These are phyloP conservation scores for Aspergillus brunneoviolaceus DNA, from an alignment of 2,329 filamentous ascomycete genomes.

Conservation along the genomic window DNA sequence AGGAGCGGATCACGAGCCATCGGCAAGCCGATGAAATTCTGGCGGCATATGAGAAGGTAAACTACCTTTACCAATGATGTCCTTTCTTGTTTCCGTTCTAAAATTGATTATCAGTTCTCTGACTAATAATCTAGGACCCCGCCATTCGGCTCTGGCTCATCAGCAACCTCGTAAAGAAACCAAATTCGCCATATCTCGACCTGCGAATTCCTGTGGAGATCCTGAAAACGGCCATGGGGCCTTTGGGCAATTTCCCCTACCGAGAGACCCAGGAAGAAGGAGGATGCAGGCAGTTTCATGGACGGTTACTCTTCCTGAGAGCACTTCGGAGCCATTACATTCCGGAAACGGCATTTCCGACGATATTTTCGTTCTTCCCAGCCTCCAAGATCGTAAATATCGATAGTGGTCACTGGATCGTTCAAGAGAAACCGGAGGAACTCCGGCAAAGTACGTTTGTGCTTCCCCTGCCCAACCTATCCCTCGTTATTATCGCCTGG, in stretches of 20 bases:
- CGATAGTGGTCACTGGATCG: conserved; percentile 37
- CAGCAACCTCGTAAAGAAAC: conserved; percentile 1
- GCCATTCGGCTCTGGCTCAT: conserved; percentile 7
- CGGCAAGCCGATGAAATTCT: conserved; percentile 5
- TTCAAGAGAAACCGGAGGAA: conserved; percentile 33
- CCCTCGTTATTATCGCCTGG: too few species aligned
- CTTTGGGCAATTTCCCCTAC: too few species aligned
- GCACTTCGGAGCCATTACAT: conserved; percentile 39
- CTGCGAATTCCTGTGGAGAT: too few species aligned
- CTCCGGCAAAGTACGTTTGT: conserved; percentile 14
- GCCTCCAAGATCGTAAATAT: conserved; percentile 27
- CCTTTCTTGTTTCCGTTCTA: too few species aligned
- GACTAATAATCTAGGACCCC: background rate
- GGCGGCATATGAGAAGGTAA: conserved; percentile 1
- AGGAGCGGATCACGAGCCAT: conserved; percentile 2
- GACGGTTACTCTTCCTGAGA: conserved; percentile 22
- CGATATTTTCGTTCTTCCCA: conserved; percentile 32
- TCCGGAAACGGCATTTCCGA: conserved; percentile 51
- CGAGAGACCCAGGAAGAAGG: too few species aligned
- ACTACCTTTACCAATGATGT: too few species aligned
- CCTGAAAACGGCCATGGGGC: too few species aligned
- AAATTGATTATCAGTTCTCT: too few species aligned
- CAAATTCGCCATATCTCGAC: too few species aligned
- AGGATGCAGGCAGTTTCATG: conserved; percentile 32
- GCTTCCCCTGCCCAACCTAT: too few species aligned